Evolutionary conservation across 495 filamentous ascomycete species (phyloP).

Genomic region (Annulohypoxylon moriforme): DNA sequence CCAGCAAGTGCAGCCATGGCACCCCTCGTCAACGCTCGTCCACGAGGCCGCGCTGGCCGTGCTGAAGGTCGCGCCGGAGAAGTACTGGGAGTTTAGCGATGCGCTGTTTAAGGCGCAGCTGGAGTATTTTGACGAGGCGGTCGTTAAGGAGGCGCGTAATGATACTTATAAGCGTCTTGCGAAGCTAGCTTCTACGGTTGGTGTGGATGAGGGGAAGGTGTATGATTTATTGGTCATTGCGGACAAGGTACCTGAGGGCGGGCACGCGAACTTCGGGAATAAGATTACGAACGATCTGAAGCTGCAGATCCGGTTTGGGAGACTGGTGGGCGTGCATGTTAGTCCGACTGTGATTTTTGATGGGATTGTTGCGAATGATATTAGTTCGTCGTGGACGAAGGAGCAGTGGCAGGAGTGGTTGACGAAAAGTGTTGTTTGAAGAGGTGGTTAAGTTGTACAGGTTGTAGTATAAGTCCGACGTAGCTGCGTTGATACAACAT

Average conservation of each 20-base stretch:
- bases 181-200: conserved; percentile 69
- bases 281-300: conserved; percentile 86
- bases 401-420: conserved; percentile 91
- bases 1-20: conserved; percentile 96
- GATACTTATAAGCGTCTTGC: conserved; percentile 83
- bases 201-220: conserved; percentile 72
- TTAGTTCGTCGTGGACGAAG: conserved; percentile 79
- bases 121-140: conserved; percentile 82
- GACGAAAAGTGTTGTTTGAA: conserved; percentile 75
- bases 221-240: conserved; percentile 71
- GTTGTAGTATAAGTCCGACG: neutral
- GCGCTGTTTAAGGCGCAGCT: conserved; percentile 76
- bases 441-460: neutral
- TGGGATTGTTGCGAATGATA: conserved; percentile 80
- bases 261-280: conserved; percentile 80
- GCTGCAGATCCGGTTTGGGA: conserved; percentile 80
- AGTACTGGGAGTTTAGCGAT: conserved; percentile 82
- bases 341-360: conserved; percentile 91
- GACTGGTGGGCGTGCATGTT: conserved; percentile 84
- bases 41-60: conserved; percentile 91
- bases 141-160: conserved; percentile 86
- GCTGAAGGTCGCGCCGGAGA: conserved; percentile 69
- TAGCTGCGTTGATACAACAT: neutral
- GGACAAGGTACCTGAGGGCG: conserved; percentile 70
- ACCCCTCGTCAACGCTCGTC: conserved; percentile 85